These are phyloP conservation scores for Rickenella mellea DNA, from an alignment of 768 basidiomycete genomes.

Conservation along the genomic window DNA sequence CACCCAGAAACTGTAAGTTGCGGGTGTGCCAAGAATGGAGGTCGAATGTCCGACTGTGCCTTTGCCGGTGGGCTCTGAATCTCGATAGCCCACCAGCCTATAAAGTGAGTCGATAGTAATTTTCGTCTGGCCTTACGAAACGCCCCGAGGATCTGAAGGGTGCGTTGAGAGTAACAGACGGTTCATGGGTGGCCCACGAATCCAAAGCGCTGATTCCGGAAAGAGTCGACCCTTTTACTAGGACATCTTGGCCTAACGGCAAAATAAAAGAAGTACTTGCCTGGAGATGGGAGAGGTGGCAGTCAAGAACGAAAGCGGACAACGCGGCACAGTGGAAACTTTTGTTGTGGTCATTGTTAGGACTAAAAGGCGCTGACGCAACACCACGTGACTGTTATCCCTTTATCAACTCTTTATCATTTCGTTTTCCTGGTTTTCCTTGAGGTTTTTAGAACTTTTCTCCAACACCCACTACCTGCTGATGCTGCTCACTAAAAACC, in stretches of 20 bases:
- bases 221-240: constrained; percentile 1
- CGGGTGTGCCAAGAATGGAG: background rate
- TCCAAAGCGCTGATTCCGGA: background rate
- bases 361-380: too few species aligned
- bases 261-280: background rate
- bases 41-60: background rate
- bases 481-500: too few species aligned
- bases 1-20: background rate
- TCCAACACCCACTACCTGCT: too few species aligned
- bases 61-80: background rate
- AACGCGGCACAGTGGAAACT: too few species aligned
- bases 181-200: background rate
- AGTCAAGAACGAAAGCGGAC: too few species aligned
- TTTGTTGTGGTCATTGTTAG: too few species aligned
- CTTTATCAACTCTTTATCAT: too few species aligned
- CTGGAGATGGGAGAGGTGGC: too few species aligned
- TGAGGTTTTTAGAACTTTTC: too few species aligned
- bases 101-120: background rate
- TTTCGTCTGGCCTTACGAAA: constrained; percentile 2
- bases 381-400: too few species aligned
- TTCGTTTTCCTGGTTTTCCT: too few species aligned
- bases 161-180: constrained; percentile 1
- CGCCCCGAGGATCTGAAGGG: background rate
- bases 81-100: background rate
- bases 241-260: background rate